These are phyloP conservation scores for Cylindricascospora bacillispora DNA, from an alignment of 1,139 yeast genomes.

Conservation along the genomic window DNA sequence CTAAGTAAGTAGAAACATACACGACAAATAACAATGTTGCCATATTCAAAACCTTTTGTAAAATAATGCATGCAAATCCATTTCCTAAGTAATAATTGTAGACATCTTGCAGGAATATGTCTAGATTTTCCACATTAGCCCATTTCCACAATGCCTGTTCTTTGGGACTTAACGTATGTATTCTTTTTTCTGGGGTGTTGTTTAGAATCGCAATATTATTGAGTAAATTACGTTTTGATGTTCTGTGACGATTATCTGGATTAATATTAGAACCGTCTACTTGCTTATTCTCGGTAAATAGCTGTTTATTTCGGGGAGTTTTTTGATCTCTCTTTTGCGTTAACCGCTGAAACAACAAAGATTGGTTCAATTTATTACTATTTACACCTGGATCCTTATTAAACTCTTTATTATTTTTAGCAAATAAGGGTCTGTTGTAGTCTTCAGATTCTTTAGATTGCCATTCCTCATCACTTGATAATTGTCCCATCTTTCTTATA, in stretches of 20 bases:
- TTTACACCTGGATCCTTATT: neutral
- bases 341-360: neutral
- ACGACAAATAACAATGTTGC: slow-evolving; percentile 67
- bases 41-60: slow-evolving; percentile 54
- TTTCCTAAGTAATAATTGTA: slow-evolving; percentile 77
- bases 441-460: slow-evolving; percentile 5
- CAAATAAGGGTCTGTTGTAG: neutral
- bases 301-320: neutral
- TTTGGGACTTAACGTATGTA: slow-evolving; percentile 35
- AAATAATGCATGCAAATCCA: slow-evolving; percentile 66
- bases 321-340: neutral
- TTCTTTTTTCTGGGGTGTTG: slow-evolving; percentile 20
- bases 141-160: slow-evolving; percentile 88
- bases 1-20: slow-evolving; percentile 61
- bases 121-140: slow-evolving; percentile 91
- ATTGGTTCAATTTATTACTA: slow-evolving; percentile 5
- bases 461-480: slow-evolving; percentile 17
- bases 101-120: slow-evolving; percentile 68
- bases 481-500: slow-evolving; percentile 15
- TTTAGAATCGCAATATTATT: slow-evolving; percentile 19
- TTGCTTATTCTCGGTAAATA: neutral
- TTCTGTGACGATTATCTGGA: neutral
- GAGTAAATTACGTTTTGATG: slow-evolving; percentile 7
- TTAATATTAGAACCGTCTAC: neutral
- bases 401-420: neutral